Evolutionary conservation across 2,329 filamentous ascomycete genomes (phyloP), one percentile per base, ranked within the genome.

Genomic region (Xylaria sp.): DNA sequence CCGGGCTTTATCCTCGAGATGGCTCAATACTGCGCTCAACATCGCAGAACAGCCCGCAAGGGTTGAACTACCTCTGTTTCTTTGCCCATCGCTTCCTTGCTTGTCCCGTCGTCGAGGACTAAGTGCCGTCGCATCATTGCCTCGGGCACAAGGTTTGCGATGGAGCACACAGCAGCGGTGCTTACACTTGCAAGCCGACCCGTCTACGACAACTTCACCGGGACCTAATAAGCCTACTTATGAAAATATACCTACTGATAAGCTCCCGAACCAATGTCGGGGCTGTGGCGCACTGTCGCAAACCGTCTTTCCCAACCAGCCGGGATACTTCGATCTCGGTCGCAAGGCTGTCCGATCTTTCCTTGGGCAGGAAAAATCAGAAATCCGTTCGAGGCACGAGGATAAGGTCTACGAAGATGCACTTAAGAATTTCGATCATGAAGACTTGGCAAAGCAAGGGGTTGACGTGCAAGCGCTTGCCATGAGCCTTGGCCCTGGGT

Each of bases 201-300:
- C 44, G 7, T n/a, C 49, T 8, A n/a, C 48, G 19, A 17, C 57
- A 6, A 46, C 46, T 16, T 13, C 21, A 34, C 48, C 54, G 29
- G 34, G 19, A 38, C 41, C 42, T n/a, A 19, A 48, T 29, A 40
- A 17, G n/a, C 50, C 53, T 19, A 40, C 26, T n/a, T 13, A 19
- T 19, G 17, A 46, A 29, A 19, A 38, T 22, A 9, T n/a, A 16
- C 54, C 62, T n/a, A 46, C 45, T 26, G 52, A 59, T 42, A 60
- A 61, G 17, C 72, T 88, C 1, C 85, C 86, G 0, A 63, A 76
- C 9, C 82, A 81, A 59, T 89, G 86, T 62, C 77, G 78, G 11
- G 86, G 86, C 34, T 89, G 86, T 66, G 86, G 86, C 41, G 85
- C 86, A 13, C 77, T 87, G 61, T 77, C 83, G 42, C 86, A 89